Conservation (phyloP, 257 asterid genomes). For the Dorcoceras hygrometricum region DNA sequence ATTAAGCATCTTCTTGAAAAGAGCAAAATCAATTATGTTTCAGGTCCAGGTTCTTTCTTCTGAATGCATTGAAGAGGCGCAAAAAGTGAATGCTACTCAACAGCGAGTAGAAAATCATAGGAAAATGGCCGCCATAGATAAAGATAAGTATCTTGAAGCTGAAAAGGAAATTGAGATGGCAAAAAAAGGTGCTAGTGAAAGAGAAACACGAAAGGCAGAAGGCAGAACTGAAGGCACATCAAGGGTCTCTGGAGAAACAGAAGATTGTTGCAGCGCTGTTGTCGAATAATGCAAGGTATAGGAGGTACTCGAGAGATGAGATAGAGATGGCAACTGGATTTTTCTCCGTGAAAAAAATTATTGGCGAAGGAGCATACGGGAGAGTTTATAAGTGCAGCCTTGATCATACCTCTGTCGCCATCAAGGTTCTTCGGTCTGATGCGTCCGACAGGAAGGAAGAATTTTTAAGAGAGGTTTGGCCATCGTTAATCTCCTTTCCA, state of each 20-base stretch:
- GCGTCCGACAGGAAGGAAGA: conserved; percentile 61
- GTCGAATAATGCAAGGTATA: conserved; percentile 60
- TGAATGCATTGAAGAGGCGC: conserved; percentile 65
- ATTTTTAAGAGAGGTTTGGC: conserved; percentile 72
- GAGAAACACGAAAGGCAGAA: conserved; percentile 62
- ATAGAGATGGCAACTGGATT: conserved; percentile 57
- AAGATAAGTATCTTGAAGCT: conserved; percentile 68
- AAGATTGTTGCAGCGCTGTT: conserved; percentile 54
- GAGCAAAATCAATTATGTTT: conserved; percentile 14
- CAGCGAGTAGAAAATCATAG: conserved; percentile 62
- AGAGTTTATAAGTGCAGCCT: conserved; percentile 76
- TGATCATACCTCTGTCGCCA: conserved; percentile 78
- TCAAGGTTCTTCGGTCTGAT: conserved; percentile 63
- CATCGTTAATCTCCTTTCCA: background rate
- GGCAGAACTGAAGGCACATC: conserved; percentile 63
- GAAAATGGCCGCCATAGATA: conserved; percentile 58
- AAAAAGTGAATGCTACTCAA: conserved; percentile 61
- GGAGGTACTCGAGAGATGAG: conserved; percentile 66
- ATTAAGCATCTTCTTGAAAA: too few species aligned
- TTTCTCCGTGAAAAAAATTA: conserved; percentile 50
- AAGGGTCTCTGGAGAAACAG: conserved; percentile 62
- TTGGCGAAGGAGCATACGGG: conserved; percentile 89
- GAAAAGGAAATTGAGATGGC: conserved; percentile 68
- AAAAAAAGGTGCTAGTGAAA: conserved; percentile 49
- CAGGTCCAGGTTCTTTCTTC: conserved; percentile 71